Evolutionary conservation across 164 flowering plant genomes (phyloP).

Genomic region (grape (Vitis vinifera)): ASM3070453v1 NC_081818.1:25636001-25636500

Average conservation of each 20-base stretch:
- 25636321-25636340: no score
- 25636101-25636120: neutral
- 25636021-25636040: no score
- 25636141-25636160: neutral
- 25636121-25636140: neutral
- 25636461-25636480: constrained; percentile 90
- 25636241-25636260: no score
- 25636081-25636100: neutral
- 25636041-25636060: no score
- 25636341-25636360: neutral
- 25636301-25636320: neutral
- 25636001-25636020: no score
- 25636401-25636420: constrained; percentile 72
- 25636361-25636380: constrained; percentile 49
- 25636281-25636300: no score
- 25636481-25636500: constrained; percentile 91
- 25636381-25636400: constrained; percentile 82
- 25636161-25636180: neutral
- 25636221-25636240: neutral
- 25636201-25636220: neutral
- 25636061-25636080: no score
- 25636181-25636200: neutral
- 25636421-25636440: constrained; percentile 58
- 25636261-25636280: no score
- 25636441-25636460: constrained; percentile 65